Conservation (phyloP, 2,329 filamentous ascomycete species). For the Nigrospora oryzae region DNA sequence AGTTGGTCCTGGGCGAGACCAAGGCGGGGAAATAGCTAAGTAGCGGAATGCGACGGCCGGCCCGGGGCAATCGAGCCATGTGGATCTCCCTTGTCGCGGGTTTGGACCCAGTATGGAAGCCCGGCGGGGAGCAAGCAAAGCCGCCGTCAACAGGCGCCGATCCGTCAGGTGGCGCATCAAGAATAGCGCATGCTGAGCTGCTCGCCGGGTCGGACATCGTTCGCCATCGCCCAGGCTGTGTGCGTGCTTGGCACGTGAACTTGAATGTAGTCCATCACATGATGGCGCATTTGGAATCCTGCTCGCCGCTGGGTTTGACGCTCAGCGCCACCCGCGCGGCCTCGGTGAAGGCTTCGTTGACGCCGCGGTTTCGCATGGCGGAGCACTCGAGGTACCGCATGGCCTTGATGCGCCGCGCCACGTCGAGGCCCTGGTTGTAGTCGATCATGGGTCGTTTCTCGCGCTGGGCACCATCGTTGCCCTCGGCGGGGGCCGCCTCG, state of each 20-base stretch:
- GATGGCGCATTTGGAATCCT: conserved; percentile 47
- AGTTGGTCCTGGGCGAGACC: not conserved
- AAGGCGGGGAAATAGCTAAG: not conserved
- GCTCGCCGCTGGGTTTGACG: conserved; percentile 55
- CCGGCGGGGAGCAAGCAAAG: too few species aligned
- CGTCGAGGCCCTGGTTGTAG: conserved; percentile 86
- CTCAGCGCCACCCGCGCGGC: conserved; percentile 86
- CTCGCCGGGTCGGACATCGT: not conserved
- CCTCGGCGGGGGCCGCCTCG: conserved; percentile 34
- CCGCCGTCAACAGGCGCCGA: too few species aligned
- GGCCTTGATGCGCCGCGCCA: conserved; percentile 84
- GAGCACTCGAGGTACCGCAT: conserved; percentile 96
- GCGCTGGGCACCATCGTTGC: conserved; percentile 28
- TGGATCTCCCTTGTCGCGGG: not conserved
- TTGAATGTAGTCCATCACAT: conserved; percentile 33
- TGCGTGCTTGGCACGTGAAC: not conserved
- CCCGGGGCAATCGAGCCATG: not conserved
- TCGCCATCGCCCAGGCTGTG: not conserved
- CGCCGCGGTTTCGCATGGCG: conserved; percentile 93
- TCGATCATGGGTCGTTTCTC: conserved; percentile 70
- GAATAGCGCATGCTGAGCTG: not conserved
- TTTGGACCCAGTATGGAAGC: not conserved
- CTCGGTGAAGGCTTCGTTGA: conserved; percentile 98
- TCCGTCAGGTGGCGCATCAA: too few species aligned
- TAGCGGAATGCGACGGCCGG: not conserved